Evolutionary conservation across 1,139 yeast genomes (phyloP), one percentile per base, ranked within the genome.

Genomic region (Sugiyamaella paludigena): DNA sequence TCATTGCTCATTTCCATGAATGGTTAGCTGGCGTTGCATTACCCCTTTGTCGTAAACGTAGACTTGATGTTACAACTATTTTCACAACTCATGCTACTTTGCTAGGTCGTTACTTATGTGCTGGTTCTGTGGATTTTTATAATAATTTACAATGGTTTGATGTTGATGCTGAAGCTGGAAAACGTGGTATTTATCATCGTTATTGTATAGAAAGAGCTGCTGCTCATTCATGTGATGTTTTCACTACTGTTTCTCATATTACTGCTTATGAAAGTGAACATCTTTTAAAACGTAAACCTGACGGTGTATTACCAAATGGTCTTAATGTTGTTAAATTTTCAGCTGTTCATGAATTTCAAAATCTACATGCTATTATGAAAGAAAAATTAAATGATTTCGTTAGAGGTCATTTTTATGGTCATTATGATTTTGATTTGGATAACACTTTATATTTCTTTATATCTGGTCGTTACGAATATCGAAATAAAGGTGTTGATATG

Each of bases 11-110:
- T 65, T 89, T 87, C 71, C 98, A 92, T 71, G 98, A 92, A 70
- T 92, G 98, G 98, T 77, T 92, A 49, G 98, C 98, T 1, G 98
- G 98, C 59, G 88, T 92, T 40, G 96, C 96, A 0, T 74, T 92
- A 56, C 98, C 98, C 0, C 75, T 92, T 55, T 89, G 97, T 68
- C 77, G 96, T 62, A 87, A 87, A 69, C 81, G 98, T 64, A 79
- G 91, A 62, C 84, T 92, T 53, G 98, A 92, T 63, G 89, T 88
- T 51, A 88, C 96, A 53, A 91, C 98, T 42, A 86, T 92, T 57
- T 92, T 92, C 75, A 92, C 98, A 48, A 92, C 98, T 34, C 98
- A 92, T 67, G 98, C 98, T 1, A 92, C 98, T 19, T 74, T 92
- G 58, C 77, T 92, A 58, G 98, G 98, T 41, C 81, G 98, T 61